phyloP scores from a whole-genome alignment of 2,329 filamentous ascomycete species.

The Balansia obtecta region DNA sequence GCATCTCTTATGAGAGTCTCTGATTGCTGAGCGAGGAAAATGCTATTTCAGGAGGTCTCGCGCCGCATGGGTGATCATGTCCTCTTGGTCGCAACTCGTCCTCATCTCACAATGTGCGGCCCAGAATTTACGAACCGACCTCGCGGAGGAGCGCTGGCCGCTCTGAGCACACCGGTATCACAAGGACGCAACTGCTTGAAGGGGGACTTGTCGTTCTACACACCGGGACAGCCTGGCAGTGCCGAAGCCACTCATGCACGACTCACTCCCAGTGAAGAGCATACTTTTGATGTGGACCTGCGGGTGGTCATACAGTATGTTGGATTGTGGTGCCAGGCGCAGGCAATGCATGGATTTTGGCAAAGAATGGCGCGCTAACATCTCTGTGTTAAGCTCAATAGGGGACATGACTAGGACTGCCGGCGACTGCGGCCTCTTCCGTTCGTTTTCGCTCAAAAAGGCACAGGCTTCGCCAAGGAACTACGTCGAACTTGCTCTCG shows the following conservation, averaged over 20 bases:
- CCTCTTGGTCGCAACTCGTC: not conserved
- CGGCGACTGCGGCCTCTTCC: conserved; percentile 30
- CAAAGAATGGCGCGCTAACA: not conserved
- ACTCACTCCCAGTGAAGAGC: conserved; percentile 21
- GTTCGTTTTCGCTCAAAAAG: conserved; percentile 21
- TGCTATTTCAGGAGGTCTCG: not conserved
- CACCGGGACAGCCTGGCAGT: conserved; percentile 24
- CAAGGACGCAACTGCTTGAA: conserved; percentile 7
- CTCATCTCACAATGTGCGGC: conserved; percentile 32
- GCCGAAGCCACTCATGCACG: conserved; percentile 29
- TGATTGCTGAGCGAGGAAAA: too few relatives aligned
- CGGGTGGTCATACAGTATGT: conserved; percentile 33
- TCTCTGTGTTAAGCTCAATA: conserved; percentile 16
- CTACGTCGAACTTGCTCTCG: conserved; percentile 23
- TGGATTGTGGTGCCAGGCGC: not conserved
- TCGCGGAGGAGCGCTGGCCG: conserved; percentile 33
- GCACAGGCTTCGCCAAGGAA: conserved; percentile 3
- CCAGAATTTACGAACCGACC: conserved; percentile 27
- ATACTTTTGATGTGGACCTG: conserved; percentile 12
- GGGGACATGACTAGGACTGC: conserved; percentile 30
- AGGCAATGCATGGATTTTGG: not conserved
- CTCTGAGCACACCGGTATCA: conserved; percentile 22
- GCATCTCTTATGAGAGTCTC: too few relatives aligned
- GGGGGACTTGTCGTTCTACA: conserved; percentile 33
- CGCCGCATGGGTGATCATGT: not conserved